Conservation (phyloP, 805 yeast genomes). For the Lipomyces yamanashiensis region DNA sequence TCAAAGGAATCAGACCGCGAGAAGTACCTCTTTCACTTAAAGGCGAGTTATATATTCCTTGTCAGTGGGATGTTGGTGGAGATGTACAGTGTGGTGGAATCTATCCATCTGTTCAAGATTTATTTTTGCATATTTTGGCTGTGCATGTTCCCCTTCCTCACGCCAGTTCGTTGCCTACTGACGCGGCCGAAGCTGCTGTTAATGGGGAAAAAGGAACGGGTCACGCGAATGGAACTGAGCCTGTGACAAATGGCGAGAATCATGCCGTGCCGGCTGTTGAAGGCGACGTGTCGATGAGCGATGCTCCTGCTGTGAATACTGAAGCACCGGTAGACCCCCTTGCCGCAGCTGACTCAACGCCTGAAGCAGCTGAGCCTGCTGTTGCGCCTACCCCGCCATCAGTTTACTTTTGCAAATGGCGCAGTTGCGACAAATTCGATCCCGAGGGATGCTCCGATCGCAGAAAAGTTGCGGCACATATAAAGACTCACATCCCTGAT, state of each 20-base stretch:
- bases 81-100: slow-evolving; percentile 12
- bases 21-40: slow-evolving; percentile 45
- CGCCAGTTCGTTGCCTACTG: too few relatives aligned
- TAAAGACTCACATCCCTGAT: slow-evolving; percentile 38
- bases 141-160: slow-evolving; percentile 29
- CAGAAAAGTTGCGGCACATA: slow-evolving; percentile 30
- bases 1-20: slow-evolving; percentile 93
- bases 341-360: not conserved
- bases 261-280: not conserved
- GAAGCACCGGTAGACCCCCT: not conserved
- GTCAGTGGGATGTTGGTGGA: slow-evolving; percentile 34
- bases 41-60: slow-evolving; percentile 35
- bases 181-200: not conserved
- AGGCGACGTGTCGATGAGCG: slow-evolving; percentile 9
- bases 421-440: slow-evolving; percentile 27
- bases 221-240: not conserved
- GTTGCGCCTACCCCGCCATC: not conserved
- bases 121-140: slow-evolving; percentile 34
- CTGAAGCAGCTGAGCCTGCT: not conserved
- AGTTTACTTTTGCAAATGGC: slow-evolving; percentile 30
- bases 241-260: not conserved
- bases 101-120: slow-evolving; percentile 27
- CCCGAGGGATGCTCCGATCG: slow-evolving; percentile 33
- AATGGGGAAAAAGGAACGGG: not conserved
- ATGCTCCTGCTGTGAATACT: not conserved